Evolutionary conservation across 257 asterid species (phyloP).

Genomic region (Forsythia viridissima): DNA sequence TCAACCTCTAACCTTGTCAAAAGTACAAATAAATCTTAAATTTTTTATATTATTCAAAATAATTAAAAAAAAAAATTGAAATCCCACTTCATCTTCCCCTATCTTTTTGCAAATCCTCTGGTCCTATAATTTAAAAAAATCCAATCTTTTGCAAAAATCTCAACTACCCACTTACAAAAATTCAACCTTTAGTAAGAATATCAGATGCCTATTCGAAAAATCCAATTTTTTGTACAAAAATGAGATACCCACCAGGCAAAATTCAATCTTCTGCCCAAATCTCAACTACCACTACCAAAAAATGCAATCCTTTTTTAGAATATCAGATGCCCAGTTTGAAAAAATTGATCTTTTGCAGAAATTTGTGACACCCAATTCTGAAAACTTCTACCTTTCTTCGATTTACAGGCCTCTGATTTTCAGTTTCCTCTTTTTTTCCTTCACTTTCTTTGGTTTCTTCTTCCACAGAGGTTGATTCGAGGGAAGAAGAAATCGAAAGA

Average conservation of each 20-base stretch:
- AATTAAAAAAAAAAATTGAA: too few relatives aligned
- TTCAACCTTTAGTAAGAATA: background rate
- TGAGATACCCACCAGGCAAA: constrained; percentile 18
- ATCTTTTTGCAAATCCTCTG: constrained; percentile 5
- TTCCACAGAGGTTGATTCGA: constrained; percentile 11
- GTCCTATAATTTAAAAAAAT: background rate
- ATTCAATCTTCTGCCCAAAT: constrained; percentile 18
- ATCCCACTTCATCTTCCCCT: too few relatives aligned
- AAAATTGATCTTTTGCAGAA: constrained; percentile 6
- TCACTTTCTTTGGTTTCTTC: constrained; percentile 48
- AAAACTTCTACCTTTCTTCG: constrained; percentile 21
- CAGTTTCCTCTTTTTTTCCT: constrained; percentile 28
- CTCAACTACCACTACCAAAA: constrained; percentile 15
- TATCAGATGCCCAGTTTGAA: constrained; percentile 11
- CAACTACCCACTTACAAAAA: constrained; percentile 12
- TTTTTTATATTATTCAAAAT: too few relatives aligned
- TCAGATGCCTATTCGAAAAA: background rate
- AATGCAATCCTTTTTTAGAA: constrained; percentile 8
- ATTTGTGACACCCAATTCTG: constrained; percentile 22
- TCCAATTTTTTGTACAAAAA: constrained; percentile 16
- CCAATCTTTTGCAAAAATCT: background rate
- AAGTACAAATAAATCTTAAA: too few relatives aligned
- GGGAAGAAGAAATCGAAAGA: constrained; percentile 48
- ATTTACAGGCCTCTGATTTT: constrained; percentile 21
- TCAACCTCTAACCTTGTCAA: too few relatives aligned